Evolutionary conservation across 768 basidiomycete species (phyloP).

Genomic region (Nidularia sp.): DNA sequence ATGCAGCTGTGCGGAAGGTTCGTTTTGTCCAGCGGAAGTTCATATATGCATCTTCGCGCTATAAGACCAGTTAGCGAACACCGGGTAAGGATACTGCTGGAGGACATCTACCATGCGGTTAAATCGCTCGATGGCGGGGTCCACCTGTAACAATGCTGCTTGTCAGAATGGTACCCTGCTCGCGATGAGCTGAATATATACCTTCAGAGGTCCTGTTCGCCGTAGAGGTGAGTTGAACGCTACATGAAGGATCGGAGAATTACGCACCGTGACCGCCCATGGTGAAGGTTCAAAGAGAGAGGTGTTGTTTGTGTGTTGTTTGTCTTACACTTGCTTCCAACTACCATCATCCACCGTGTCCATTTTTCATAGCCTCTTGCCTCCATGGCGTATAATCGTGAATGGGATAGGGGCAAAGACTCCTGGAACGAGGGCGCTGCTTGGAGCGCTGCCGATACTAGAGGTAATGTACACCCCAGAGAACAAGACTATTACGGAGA

Average conservation of each 20-base stretch:
- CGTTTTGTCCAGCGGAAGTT: slow-evolving; percentile 77
- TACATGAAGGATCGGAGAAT: not conserved
- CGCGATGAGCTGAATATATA: slow-evolving; percentile 14
- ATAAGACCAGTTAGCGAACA: slow-evolving; percentile 2
- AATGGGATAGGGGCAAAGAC: slow-evolving; percentile 84
- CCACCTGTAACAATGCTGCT: slow-evolving; percentile 35
- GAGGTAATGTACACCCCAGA: slow-evolving; percentile 44
- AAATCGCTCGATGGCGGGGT: slow-evolving; percentile 60
- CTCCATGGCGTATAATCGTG: slow-evolving; percentile 73
- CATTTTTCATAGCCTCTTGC: not conserved
- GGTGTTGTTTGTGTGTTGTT: slow-evolving; percentile 34
- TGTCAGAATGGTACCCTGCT: no score
- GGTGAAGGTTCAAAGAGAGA: slow-evolving; percentile 13
- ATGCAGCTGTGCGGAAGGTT: slow-evolving; percentile 56
- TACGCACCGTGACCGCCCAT: not conserved
- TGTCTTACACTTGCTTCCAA: slow-evolving; percentile 24
- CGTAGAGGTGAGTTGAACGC: slow-evolving; percentile 3
- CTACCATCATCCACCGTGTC: slow-evolving; percentile 17
- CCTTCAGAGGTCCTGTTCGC: slow-evolving; percentile 54
- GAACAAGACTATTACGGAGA: slow-evolving; percentile 71
- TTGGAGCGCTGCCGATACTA: slow-evolving; percentile 33
- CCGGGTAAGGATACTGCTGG: slow-evolving; percentile 2
- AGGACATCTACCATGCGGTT: slow-evolving; percentile 38
- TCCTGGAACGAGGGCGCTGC: slow-evolving; percentile 42
- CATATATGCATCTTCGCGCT: slow-evolving; percentile 86